These are phyloP conservation scores for Ormosia semicastrata DNA, from an alignment of 306 rosid species.

Conservation along the genomic window DNA sequence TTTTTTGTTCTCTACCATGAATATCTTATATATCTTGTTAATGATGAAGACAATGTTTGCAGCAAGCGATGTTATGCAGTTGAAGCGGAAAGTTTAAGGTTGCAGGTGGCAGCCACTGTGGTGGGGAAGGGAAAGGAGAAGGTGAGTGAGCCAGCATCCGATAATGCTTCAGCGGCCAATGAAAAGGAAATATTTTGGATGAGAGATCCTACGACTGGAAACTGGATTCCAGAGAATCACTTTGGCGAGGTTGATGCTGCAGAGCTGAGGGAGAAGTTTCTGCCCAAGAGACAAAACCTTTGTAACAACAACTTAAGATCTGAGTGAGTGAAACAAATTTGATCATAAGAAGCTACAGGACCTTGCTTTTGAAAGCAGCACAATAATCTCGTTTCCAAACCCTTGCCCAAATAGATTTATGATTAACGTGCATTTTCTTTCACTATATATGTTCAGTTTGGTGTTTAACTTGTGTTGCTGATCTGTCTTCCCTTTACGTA, in stretches of 20 bases:
- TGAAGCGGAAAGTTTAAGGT: constrained; percentile 17
- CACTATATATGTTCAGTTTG: background rate
- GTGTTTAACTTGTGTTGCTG: background rate
- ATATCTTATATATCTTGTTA: background rate
- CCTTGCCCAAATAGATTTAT: background rate
- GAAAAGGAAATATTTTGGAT: constrained; percentile 50
- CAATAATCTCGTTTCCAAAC: background rate
- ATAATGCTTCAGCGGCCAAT: background rate
- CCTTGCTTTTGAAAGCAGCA: background rate
- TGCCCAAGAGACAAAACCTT: constrained; percentile 22
- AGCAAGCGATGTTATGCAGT: constrained; percentile 24
- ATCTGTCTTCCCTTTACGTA: background rate
- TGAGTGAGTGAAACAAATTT: background rate
- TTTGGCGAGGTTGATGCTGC: constrained; percentile 48
- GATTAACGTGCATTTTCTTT: background rate
- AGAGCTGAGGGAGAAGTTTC: constrained; percentile 52
- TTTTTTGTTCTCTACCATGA: background rate
- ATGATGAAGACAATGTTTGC: background rate
- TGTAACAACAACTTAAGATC: background rate
- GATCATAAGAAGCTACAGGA: background rate
- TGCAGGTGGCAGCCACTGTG: background rate
- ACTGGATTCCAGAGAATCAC: constrained; percentile 70
- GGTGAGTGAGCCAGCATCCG: background rate
- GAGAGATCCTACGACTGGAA: constrained; percentile 64
- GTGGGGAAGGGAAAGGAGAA: background rate